phyloP scores from a whole-genome alignment of 2,329 filamentous ascomycete species.

The Plectosphaerella sp. region DNA sequence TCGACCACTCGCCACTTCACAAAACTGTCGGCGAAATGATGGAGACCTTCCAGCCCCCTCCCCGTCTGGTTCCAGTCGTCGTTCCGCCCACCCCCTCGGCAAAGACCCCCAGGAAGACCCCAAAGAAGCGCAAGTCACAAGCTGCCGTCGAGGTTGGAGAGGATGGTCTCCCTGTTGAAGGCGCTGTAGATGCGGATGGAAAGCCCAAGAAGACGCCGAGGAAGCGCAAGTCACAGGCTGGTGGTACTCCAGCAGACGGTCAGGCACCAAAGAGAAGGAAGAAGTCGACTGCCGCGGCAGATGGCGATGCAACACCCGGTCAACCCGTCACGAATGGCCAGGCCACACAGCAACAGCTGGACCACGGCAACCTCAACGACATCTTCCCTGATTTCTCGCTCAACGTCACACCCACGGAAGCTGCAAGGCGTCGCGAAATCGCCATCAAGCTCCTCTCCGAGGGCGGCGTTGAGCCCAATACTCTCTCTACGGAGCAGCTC shows the following conservation, averaged over 20 bases:
- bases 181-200: conserved; percentile 8
- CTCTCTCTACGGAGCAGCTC: conserved; percentile 51
- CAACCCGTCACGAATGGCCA: neutral
- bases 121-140: conserved; percentile 16
- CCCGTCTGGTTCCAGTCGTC: conserved; percentile 19
- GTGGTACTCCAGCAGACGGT: conserved; percentile 4
- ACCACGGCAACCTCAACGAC: too few relatives aligned
- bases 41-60: conserved; percentile 41
- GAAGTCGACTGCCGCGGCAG: conserved; percentile 3
- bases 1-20: conserved; percentile 54
- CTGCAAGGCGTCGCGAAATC: conserved; percentile 41
- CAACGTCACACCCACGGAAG: conserved; percentile 37
- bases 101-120: conserved; percentile 21
- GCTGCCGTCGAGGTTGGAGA: neutral
- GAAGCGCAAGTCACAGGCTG: conserved; percentile 14
- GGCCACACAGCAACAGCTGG: neutral
- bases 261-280: conserved; percentile 1
- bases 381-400: conserved; percentile 1
- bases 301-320: neutral
- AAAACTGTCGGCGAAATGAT: conserved; percentile 47
- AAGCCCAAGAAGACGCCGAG: conserved; percentile 22
- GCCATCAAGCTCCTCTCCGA: conserved; percentile 43
- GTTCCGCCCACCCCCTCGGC: conserved; percentile 14
- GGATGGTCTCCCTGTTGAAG: neutral
- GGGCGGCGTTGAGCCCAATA: conserved; percentile 45